Conservation (phyloP, 1,284 basidiomycete genomes). For the Ustilago cynodontis region DNA sequence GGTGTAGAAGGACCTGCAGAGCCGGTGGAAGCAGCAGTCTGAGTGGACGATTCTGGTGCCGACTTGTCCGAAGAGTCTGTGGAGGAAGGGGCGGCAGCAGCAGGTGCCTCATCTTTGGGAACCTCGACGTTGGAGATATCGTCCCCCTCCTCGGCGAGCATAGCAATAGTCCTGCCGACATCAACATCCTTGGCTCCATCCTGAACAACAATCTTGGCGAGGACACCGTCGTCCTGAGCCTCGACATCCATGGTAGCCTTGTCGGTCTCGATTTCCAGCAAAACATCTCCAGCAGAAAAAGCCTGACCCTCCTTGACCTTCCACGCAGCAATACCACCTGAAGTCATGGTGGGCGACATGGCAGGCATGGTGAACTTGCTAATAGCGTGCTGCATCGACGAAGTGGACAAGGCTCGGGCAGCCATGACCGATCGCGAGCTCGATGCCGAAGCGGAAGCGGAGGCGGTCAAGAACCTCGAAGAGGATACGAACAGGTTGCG, state of each 20-base stretch:
- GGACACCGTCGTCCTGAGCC: slow-evolving; percentile 71
- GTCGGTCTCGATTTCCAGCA: slow-evolving; percentile 83
- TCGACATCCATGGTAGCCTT: slow-evolving; percentile 71
- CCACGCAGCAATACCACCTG: slow-evolving; percentile 66
- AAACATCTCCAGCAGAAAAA: slow-evolving; percentile 83
- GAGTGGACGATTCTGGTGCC: slow-evolving; percentile 26
- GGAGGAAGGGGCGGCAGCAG: slow-evolving; percentile 16
- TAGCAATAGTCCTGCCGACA: slow-evolving; percentile 70
- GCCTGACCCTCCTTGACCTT: slow-evolving; percentile 71
- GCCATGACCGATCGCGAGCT: slow-evolving; percentile 23
- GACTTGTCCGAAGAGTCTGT: slow-evolving; percentile 25
- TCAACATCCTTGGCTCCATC: slow-evolving; percentile 68
- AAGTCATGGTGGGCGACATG: slow-evolving; percentile 69
- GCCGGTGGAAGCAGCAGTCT: slow-evolving; percentile 43
- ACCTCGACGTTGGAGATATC: slow-evolving; percentile 69
- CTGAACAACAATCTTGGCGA: slow-evolving; percentile 70
- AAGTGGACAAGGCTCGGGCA: slow-evolving; percentile 31
- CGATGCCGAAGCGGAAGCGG: slow-evolving; percentile 20
- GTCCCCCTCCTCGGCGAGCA: slow-evolving; percentile 72
- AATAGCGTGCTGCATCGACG: slow-evolving; percentile 48
- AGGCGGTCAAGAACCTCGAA: slow-evolving; percentile 27
- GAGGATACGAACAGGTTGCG: slow-evolving; percentile 26
- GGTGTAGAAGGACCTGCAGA: slow-evolving; percentile 32
- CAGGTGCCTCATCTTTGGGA: slow-evolving; percentile 46
- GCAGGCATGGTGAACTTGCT: slow-evolving; percentile 66